These are phyloP conservation scores for Fusarium oxysporum DNA, from an alignment of 2,329 filamentous ascomycete species.

Conservation along the genomic window DNA sequence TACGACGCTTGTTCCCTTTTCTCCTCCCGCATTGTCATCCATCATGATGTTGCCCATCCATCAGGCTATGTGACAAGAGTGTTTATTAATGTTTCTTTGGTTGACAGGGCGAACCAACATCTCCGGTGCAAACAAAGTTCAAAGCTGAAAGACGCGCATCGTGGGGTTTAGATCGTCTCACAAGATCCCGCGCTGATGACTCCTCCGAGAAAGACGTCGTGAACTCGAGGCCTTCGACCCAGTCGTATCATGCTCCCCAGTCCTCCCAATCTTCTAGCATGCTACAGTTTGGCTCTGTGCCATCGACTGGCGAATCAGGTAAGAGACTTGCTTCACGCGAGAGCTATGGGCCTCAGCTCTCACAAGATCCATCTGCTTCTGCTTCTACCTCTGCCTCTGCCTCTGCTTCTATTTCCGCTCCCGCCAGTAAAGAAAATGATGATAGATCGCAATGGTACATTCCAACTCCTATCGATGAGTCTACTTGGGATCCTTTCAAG, in stretches of 20 bases:
- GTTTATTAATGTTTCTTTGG: constrained; percentile 53
- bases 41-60: constrained; percentile 46
- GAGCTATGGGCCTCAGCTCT: constrained; percentile 20
- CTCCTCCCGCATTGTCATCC: constrained; percentile 37
- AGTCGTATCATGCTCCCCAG: constrained; percentile 36
- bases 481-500: constrained; percentile 42
- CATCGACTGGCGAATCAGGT: constrained; percentile 38
- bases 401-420: not conserved
- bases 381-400: not conserved
- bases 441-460: constrained; percentile 39
- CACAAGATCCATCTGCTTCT: constrained; percentile 15
- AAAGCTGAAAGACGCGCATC: constrained; percentile 58
- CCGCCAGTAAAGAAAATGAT: constrained; percentile 30
- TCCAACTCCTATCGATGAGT: constrained; percentile 35
- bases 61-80: constrained; percentile 46
- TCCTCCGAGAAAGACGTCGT: constrained; percentile 36
- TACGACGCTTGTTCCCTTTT: constrained; percentile 51
- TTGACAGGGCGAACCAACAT: constrained; percentile 52
- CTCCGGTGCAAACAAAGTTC: constrained; percentile 50
- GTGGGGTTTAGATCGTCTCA: constrained; percentile 56
- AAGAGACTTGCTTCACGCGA: constrained; percentile 38
- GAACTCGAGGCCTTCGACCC: constrained; percentile 28
- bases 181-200: constrained; percentile 47
- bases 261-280: constrained; percentile 42
- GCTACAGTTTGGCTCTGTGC: constrained; percentile 31